A percentile compares a stretch with the other conserved stretches of the same genome.
Evolutionary conservation across 768 basidiomycete genomes (phyloP).

Genomic region (Daedalea quercina): DNA sequence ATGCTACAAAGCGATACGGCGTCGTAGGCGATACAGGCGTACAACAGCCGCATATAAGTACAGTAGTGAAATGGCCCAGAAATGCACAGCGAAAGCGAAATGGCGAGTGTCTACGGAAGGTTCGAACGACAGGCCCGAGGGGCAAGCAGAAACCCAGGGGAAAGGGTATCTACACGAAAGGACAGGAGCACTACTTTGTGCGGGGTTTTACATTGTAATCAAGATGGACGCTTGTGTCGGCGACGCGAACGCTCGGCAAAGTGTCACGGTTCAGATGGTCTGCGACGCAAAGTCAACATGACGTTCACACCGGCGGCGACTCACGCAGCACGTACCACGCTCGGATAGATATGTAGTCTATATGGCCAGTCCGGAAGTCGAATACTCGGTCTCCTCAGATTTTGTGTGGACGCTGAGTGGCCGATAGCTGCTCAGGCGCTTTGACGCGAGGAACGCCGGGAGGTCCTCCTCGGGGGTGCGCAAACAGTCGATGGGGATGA

Average conservation of each 20-base stretch:
- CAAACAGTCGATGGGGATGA: constrained; percentile 71
- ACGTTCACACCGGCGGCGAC: no score
- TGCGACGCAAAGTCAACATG: no score
- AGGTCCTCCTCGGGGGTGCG: constrained; percentile 40
- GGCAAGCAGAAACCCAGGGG: no score
- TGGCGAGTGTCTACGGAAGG: no score
- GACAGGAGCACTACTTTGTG: no score
- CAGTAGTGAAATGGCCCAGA: not conserved
- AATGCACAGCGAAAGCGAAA: not conserved
- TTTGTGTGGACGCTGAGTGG: not conserved
- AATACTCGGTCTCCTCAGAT: not conserved
- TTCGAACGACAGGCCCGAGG: no score
- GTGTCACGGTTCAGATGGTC: no score
- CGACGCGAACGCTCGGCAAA: no score
- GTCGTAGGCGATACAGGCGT: not conserved
- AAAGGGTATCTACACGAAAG: no score
- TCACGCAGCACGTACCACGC: no score
- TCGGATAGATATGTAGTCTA: not conserved
- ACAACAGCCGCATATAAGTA: not conserved
- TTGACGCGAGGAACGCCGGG: constrained; percentile 42
- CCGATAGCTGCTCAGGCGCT: constrained; percentile 37
- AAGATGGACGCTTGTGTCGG: no score
- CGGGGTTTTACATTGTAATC: no score
- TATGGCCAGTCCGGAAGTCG: not conserved
- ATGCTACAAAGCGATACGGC: not conserved